Percentiles rank a stretch among this genome's conserved stretches.
Evolutionary conservation across 2,329 filamentous ascomycete genomes (phyloP).

Genomic region (Uncinocarpus reesii): DNA sequence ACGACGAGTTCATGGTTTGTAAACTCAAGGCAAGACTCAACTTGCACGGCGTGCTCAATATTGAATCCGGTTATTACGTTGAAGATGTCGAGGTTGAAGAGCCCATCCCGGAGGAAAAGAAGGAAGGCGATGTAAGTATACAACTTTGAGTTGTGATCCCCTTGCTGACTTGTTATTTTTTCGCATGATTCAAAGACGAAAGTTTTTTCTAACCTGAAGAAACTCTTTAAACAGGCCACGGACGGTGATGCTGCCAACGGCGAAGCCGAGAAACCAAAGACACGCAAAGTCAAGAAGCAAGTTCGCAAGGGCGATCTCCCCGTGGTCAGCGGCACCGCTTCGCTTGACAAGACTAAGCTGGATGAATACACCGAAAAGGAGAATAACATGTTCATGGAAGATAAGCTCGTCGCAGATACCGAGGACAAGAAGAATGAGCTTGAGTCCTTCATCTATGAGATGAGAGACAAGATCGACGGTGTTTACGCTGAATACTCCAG

Average conservation of each 20-base stretch:
- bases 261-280: conserved; percentile 64
- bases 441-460: conserved; percentile 92
- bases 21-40: conserved; percentile 97
- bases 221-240: conserved; percentile 55
- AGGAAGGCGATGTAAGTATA: conserved; percentile 48
- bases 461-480: conserved; percentile 89
- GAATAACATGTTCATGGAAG: conserved; percentile 85
- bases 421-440: conserved; percentile 99
- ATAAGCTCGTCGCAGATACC: conserved; percentile 95
- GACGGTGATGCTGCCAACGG: conserved; percentile 60
- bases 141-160: conserved; percentile 4
- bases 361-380: conserved; percentile 68
- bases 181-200: conserved; percentile 14
- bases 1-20: conserved; percentile 99
- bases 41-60: conserved; percentile 88
- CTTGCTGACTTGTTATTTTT: conserved; percentile 13
- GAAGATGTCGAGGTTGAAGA: conserved; percentile 97
- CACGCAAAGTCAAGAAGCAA: conserved; percentile 98
- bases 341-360: conserved; percentile 61
- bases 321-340: conserved; percentile 70
- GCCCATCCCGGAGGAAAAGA: conserved; percentile 66
- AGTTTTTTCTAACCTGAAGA: conserved; percentile 21
- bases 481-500: conserved; percentile 78
- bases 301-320: conserved; percentile 93
- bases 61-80: conserved; percentile 95